A percentile compares a stretch with the other conserved stretches of the same genome.
Conservation (phyloP, 2,329 filamentous ascomycete genomes). For the Endothia cerciana region DNA sequence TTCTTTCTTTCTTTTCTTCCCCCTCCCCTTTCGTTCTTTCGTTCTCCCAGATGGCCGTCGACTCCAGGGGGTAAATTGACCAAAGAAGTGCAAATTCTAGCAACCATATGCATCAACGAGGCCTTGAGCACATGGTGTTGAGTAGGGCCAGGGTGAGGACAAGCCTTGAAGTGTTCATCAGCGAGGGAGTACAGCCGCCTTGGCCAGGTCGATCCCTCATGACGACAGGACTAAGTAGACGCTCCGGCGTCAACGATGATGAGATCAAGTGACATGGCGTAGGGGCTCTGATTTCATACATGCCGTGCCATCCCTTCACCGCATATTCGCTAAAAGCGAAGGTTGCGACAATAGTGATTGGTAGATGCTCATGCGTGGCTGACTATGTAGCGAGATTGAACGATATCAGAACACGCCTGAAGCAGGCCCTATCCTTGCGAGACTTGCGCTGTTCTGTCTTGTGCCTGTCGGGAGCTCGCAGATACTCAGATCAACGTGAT, state of each 20-base stretch:
- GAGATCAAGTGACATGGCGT: slow-evolving; percentile 14
- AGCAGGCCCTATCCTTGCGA: slow-evolving; percentile 27
- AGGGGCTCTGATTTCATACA: not conserved
- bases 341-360: slow-evolving; percentile 22
- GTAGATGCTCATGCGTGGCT: slow-evolving; percentile 19
- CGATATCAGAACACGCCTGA: not conserved
- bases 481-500: slow-evolving; percentile 25
- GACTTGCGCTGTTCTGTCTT: slow-evolving; percentile 14
- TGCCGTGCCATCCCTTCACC: slow-evolving; percentile 10
- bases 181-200: not conserved
- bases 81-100: not conserved
- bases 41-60: not conserved
- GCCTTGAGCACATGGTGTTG: not conserved
- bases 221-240: too few species aligned
- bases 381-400: slow-evolving; percentile 19
- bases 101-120: not conserved
- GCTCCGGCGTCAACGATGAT: not conserved
- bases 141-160: not conserved
- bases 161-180: not conserved
- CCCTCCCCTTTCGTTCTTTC: too few species aligned
- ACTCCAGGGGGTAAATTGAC: not conserved
- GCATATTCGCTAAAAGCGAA: slow-evolving; percentile 27
- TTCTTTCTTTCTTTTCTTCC: too few species aligned
- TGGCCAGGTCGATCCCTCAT: not conserved
- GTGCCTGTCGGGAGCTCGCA: slow-evolving; percentile 23